phyloP scores from a whole-genome alignment of 2,329 filamentous ascomycete genomes.

The Cyanodermella asteris region DNA sequence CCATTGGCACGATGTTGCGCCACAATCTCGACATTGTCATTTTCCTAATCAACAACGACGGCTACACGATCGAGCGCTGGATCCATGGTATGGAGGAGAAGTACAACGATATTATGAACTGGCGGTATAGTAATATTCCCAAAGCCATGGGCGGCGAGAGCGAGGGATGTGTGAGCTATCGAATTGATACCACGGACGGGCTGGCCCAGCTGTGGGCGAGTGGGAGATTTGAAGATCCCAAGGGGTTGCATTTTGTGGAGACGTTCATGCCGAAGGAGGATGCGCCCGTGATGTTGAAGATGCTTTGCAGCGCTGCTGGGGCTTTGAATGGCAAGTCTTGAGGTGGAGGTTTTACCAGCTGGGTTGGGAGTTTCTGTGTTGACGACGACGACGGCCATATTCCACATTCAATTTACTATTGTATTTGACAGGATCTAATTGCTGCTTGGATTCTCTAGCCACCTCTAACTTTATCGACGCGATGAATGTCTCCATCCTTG shows the following conservation, averaged over 20 bases:
- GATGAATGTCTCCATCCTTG: too few relatives aligned
- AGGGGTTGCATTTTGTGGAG: constrained; percentile 48
- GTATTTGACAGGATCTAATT: too few relatives aligned
- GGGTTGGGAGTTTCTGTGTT: too few relatives aligned
- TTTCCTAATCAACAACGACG: constrained; percentile 71
- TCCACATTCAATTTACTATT: too few relatives aligned
- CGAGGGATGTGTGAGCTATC: constrained; percentile 38
- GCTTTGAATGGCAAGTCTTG: too few relatives aligned
- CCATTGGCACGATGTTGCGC: constrained; percentile 63
- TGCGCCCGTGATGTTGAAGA: constrained; percentile 46
- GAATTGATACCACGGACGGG: constrained; percentile 47
- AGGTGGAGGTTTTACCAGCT: too few relatives aligned
- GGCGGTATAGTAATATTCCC: constrained; percentile 51
- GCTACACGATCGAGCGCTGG: constrained; percentile 72
- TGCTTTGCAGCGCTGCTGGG: too few relatives aligned
- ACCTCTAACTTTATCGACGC: too few relatives aligned
- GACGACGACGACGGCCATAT: too few relatives aligned
- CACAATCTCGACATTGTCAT: constrained; percentile 56
- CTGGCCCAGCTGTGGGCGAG: constrained; percentile 43
- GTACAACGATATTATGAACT: constrained; percentile 63
- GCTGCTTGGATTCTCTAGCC: too few relatives aligned
- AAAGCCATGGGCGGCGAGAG: constrained; percentile 42
- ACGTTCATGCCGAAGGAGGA: constrained; percentile 62
- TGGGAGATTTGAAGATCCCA: constrained; percentile 35
- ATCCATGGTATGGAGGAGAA: constrained; percentile 62